phyloP scores from a whole-genome alignment of 495 filamentous ascomycete species.

The Neurospora tetraspora region DNA sequence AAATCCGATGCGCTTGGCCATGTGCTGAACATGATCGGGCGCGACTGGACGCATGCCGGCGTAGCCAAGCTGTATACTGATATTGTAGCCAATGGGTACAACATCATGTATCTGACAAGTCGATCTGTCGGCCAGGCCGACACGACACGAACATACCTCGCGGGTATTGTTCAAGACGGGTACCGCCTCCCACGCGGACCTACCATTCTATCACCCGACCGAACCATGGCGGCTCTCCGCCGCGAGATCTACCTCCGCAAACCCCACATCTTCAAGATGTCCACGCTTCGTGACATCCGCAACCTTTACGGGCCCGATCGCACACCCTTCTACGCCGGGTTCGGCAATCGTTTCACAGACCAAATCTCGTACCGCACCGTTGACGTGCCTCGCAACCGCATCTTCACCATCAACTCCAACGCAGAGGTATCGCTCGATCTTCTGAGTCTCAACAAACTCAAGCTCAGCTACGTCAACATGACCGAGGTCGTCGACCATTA shows the following conservation, averaged over 20 bases:
- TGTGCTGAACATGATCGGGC: constrained; percentile 92
- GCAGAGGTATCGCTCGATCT: constrained; percentile 92
- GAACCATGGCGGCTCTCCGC: constrained; percentile 89
- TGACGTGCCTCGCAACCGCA: constrained; percentile 83
- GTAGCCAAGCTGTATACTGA: constrained; percentile 96
- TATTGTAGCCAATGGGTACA: constrained; percentile 93
- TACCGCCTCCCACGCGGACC: constrained; percentile 82
- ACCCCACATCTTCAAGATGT: constrained; percentile 99
- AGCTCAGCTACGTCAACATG: constrained; percentile 95
- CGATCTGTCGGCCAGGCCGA: constrained; percentile 90
- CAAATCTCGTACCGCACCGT: constrained; percentile 93
- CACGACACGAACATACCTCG: constrained; percentile 79
- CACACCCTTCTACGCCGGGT: constrained; percentile 91
- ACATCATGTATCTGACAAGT: constrained; percentile 96
- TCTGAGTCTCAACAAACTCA: constrained; percentile 85
- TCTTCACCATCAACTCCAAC: constrained; percentile 99
- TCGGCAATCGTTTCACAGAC: constrained; percentile 94
- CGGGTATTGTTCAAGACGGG: constrained; percentile 80
- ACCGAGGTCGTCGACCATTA: constrained; percentile 93
- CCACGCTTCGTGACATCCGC: constrained; percentile 86
- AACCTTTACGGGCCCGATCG: constrained; percentile 71
- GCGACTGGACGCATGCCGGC: constrained; percentile 95
- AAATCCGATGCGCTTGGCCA: constrained; percentile 98
- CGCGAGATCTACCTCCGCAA: constrained; percentile 93
- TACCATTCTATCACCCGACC: constrained; percentile 88